Base-by-base conservation (phyloP, 495 filamentous ascomycete species). In the Aspergillus kassunensis region DNA sequence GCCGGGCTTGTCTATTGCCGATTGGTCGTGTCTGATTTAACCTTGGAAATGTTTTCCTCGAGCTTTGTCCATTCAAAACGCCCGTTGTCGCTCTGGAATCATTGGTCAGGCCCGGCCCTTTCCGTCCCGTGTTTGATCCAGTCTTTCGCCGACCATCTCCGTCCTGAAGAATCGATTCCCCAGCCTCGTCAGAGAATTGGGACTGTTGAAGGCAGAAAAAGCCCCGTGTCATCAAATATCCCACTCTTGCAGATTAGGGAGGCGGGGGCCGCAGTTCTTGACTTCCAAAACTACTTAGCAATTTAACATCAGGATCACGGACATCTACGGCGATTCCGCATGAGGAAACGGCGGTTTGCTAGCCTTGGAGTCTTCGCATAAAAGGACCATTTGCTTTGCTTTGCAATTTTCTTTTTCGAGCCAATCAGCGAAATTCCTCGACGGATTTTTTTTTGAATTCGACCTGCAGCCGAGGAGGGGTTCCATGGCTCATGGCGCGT, bases 81-180 rank as follows among this genome's bases (percentile, higher is more conserved):
- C 51, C 43, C 43, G 21, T 39, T 21, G 23, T 55, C 44, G 29
- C 44, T 30, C 44, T 50, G 57, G 21, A 35, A 24, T 34, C 44
- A 51, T 56, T 46, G 60, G 52, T 59, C 58, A 67, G 71, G 66
- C 58, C 68, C 69, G 71, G 69, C 63, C 71, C 71, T 72, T 73
- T 70, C 71, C 69, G 71, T 74, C 55, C 67, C 67, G 69, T 59
- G 52, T 57, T 53, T 21, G 52, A 46, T 53, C 60, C 55, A 56
- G 33, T 51, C 37, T 51, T n/a, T 51, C 35, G 37, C 51, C 43
- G 43, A 35, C 29, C 48, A 52, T 44, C 39, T 36, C 29, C 30
- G 49, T 9, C 23, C 19, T 48, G 42, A 45, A 29, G 18, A 45
- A 53, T 15, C 35, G 11, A 16, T 23, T 24, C 36, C 27, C 27